phyloP scores from a whole-genome alignment of 1,284 basidiomycete species.

The Heterobasidion irregulare region DNA sequence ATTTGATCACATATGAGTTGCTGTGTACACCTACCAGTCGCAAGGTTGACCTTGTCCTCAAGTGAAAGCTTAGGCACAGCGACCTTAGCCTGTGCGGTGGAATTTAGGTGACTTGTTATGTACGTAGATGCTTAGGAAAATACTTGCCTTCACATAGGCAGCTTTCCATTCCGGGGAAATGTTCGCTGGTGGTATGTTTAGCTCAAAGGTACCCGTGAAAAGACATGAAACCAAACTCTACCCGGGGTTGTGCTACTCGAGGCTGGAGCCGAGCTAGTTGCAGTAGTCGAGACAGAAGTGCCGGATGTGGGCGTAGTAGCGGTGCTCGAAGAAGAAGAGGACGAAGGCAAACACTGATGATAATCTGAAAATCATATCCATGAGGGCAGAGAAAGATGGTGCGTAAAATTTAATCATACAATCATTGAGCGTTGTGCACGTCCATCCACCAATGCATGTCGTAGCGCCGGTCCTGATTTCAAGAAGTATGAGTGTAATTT shows the following conservation, averaged over 20 bases:
- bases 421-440: slow-evolving; percentile 31
- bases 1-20: neutral
- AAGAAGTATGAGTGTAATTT: neutral
- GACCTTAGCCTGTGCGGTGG: slow-evolving; percentile 27
- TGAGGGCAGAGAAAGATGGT: neutral
- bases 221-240: neutral
- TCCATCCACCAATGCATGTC: slow-evolving; percentile 31
- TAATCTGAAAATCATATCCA: neutral
- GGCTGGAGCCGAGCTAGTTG: slow-evolving; percentile 42
- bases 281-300: neutral
- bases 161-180: slow-evolving; percentile 45
- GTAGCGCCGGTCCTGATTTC: slow-evolving; percentile 32
- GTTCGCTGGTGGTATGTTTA: slow-evolving; percentile 25
- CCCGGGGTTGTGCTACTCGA: slow-evolving; percentile 39
- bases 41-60: slow-evolving; percentile 47
- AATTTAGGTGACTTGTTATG: neutral
- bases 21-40: slow-evolving; percentile 31
- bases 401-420: slow-evolving; percentile 21
- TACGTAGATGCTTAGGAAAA: neutral
- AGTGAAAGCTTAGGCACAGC: slow-evolving; percentile 41
- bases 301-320: slow-evolving; percentile 19
- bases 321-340: slow-evolving; percentile 22
- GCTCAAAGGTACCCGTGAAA: slow-evolving; percentile 6
- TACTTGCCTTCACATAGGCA: slow-evolving; percentile 41
- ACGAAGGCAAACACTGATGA: neutral